Base-by-base conservation (phyloP, 129 eudicot genomes). In the Lactuca sativa region DNA sequence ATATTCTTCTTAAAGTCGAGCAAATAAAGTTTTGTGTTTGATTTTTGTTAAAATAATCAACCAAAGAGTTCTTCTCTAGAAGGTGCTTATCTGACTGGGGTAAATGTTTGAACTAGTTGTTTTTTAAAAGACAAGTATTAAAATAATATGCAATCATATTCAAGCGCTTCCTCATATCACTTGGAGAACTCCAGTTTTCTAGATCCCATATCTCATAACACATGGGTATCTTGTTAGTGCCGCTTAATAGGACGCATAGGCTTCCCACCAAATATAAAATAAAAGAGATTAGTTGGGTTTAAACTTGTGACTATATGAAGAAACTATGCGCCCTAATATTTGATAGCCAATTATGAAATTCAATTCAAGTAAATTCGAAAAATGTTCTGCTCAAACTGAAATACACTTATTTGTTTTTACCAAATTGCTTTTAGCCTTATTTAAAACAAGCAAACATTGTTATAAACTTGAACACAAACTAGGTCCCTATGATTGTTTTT, bases 281-380 rank as follows among this genome's bases (percentile, higher is more conserved):
- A 40, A 40, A 7, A 52, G 61, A 54, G n/a, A 33, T 33, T 74
- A 47, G 13, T 18, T n/a, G 55, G n/a, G 32, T 9, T 41, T 62
- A 73, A 54, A 70, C 18, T 63, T 74, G 68, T 48, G 47, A 57
- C 66, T 48, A 56, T 54, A 56, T 48, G 9, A 67, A 18, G 41
- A 74, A 56, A 32, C 10, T 6, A 13, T 36, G 51, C 12, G 12
- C 66, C 44, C 15, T 66, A 73, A 25, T 65, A 16, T 56, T 10
- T 41, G 33, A 8, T 54, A 54, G 64, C 44, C 36, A 25, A 32
- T 34, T 72, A 51, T 34, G 25, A 40, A 48, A n/a, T 53, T 21
- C 34, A 40, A 55, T 14, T 74, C 4, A 9, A n/a, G 57, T 8
- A 4, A 10, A 57, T 9, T 58, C 47, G 30, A 40, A 17, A 72